These are phyloP conservation scores for Nemania serpens DNA, from an alignment of 2,329 filamentous ascomycete species.

Conservation along the genomic window DNA sequence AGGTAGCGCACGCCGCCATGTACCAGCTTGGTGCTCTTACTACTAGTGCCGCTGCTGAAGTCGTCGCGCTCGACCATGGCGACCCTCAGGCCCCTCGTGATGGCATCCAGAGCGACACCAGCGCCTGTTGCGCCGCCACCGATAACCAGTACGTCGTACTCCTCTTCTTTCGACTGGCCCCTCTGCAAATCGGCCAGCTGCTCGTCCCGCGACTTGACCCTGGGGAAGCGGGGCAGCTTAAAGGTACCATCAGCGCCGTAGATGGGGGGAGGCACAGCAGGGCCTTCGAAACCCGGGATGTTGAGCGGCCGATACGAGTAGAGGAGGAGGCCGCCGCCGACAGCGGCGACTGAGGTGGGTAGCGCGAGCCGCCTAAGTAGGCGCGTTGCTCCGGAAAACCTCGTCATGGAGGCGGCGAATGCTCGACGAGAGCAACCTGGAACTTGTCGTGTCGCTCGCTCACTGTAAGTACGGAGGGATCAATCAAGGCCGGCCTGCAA, in stretches of 20 bases:
- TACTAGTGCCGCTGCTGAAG: slow-evolving; percentile 74
- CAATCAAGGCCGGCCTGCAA: not conserved
- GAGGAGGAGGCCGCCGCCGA: slow-evolving; percentile 51
- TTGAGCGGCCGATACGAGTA: slow-evolving; percentile 70
- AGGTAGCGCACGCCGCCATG: slow-evolving; percentile 76
- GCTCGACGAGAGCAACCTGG: slow-evolving; percentile 14
- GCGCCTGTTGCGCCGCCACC: slow-evolving; percentile 73
- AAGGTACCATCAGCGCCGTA: slow-evolving; percentile 72
- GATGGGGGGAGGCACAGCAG: slow-evolving; percentile 71
- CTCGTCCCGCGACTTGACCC: slow-evolving; percentile 63
- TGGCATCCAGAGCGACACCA: slow-evolving; percentile 73
- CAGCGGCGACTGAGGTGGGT: slow-evolving; percentile 48
- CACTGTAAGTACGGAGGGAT: not conserved
- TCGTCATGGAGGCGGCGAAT: slow-evolving; percentile 35
- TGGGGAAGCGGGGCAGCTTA: slow-evolving; percentile 68
- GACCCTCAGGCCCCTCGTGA: slow-evolving; percentile 71
- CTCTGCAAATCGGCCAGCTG: slow-evolving; percentile 66
- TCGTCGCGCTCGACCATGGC: slow-evolving; percentile 75
- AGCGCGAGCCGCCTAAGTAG: slow-evolving; percentile 51
- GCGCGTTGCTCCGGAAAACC: slow-evolving; percentile 38
- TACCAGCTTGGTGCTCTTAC: slow-evolving; percentile 78
- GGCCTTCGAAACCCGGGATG: slow-evolving; percentile 70
- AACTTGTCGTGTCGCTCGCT: slow-evolving; percentile 11
- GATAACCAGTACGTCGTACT: slow-evolving; percentile 73
- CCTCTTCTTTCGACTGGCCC: slow-evolving; percentile 49